phyloP scores from a whole-genome alignment of 768 basidiomycete genomes.

The Pulveroboletus sp. region DNA sequence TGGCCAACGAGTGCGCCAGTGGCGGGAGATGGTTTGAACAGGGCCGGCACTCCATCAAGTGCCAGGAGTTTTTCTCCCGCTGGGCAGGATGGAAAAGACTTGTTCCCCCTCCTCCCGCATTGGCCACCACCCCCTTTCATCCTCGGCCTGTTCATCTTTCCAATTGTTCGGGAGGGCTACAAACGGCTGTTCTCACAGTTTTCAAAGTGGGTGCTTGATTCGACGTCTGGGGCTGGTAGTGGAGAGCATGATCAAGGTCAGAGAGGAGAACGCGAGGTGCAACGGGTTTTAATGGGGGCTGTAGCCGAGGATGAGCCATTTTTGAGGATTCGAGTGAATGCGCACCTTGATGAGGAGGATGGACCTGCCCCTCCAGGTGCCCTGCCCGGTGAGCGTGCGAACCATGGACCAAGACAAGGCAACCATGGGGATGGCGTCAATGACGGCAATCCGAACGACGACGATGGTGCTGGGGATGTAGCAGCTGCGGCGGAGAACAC shows the following conservation, averaged over 20 bases:
- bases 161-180: slow-evolving; percentile 44
- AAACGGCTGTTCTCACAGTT: slow-evolving; percentile 36
- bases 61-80: not conserved
- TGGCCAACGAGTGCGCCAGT: slow-evolving; percentile 30
- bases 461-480: slow-evolving; percentile 22
- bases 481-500: slow-evolving; percentile 55
- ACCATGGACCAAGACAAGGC: slow-evolving; percentile 12
- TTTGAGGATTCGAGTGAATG: slow-evolving; percentile 28
- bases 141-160: slow-evolving; percentile 50
- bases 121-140: slow-evolving; percentile 64
- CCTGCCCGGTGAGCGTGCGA: slow-evolving; percentile 9
- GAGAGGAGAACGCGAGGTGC: slow-evolving; percentile 17
- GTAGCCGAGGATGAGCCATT: slow-evolving; percentile 27
- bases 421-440: slow-evolving; percentile 6
- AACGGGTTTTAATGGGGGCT: slow-evolving; percentile 20
- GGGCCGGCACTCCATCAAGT: not conserved
- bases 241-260: slow-evolving; percentile 13
- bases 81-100: slow-evolving; percentile 5
- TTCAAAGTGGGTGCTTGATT: slow-evolving; percentile 42
- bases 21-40: not conserved
- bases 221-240: slow-evolving; percentile 9
- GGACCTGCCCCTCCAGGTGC: slow-evolving; percentile 11
- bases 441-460: slow-evolving; percentile 11
- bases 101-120: slow-evolving; percentile 28
- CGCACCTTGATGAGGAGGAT: slow-evolving; percentile 31